Conservation (phyloP, 2,329 filamentous ascomycete species). For the Lecanicillium sp. region DNA sequence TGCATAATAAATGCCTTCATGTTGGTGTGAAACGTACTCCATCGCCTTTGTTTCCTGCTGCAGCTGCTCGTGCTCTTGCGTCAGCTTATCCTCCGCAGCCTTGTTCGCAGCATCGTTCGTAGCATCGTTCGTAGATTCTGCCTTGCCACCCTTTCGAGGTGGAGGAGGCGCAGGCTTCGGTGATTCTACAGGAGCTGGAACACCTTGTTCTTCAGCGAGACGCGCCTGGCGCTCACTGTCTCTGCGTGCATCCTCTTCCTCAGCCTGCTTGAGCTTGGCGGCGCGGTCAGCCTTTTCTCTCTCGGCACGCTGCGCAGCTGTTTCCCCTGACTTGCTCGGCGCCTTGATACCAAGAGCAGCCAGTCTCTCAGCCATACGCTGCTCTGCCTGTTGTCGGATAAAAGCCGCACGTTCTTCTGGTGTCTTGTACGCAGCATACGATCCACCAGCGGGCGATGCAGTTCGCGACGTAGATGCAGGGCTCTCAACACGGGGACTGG, state of each 20-base stretch:
- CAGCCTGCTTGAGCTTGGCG: conserved; percentile 78
- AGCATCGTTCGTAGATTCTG: no score
- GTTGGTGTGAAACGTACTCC: conserved; percentile 59
- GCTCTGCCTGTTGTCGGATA: conserved; percentile 94
- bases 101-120: conserved; percentile 40
- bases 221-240: conserved; percentile 82
- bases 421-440: conserved; percentile 79
- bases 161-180: conserved; percentile 67
- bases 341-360: conserved; percentile 89
- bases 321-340: conserved; percentile 71
- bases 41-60: conserved; percentile 65
- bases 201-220: conserved; percentile 68
- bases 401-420: conserved; percentile 91
- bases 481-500: conserved; percentile 41
- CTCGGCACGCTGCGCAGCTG: conserved; percentile 74
- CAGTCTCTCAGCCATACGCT: conserved; percentile 92
- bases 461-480: conserved; percentile 47
- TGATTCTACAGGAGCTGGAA: conserved; percentile 43
- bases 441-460: conserved; percentile 44
- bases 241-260: conserved; percentile 85
- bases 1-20: neutral
- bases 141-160: conserved; percentile 59
- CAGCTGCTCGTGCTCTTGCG: conserved; percentile 68
- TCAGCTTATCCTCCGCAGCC: conserved; percentile 58
- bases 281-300: conserved; percentile 83